Base-by-base conservation (phyloP, 768 basidiomycete genomes). In the Chalciporus sphaerocephalus region DNA sequence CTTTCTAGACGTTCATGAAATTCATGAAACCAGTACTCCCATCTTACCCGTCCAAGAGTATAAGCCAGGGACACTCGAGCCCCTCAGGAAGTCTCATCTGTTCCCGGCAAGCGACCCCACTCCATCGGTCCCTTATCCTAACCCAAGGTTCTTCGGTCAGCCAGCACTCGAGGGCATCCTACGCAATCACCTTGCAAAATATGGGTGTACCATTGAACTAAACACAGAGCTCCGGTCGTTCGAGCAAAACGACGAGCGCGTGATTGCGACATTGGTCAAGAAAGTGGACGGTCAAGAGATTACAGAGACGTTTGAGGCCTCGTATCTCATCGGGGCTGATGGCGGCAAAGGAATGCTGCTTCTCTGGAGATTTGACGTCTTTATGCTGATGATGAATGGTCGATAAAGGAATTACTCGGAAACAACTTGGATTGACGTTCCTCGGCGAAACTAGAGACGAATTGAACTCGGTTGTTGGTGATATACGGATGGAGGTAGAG, bases 191-290 rank as follows among this genome's bases (percentile, higher is more conserved):
- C 46, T 62, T 16, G 53, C 53, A 23, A 56, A 55, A 7, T 46
- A 54, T 6, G 53, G 50, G 0, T 66, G 64, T 39, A 35, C 30
- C 12, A 64, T 78, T 12, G 75, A 80, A 48, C 43, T 70, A 15
- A 70, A 69, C 13, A 73, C 72, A 1, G 73, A 74, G 44, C 66
- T 80, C 7, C 32, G 55, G 15, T 70, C 71, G 0, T 71, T 80
- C 35, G 59, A 67, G 40, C 71, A 78, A 44, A 50, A 53, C 8
- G 57, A 60, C 2, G 62, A 67, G 24, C 48, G 49, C 23, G 71
- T 78, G 6, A 50, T 59, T 10, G 75, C 69, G 6, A 63, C 64
- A 11, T 46, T 78, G 5, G 27, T 65, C 21, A 59, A 63, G 44
- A 53, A 10, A 15, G 40, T 28, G n/a, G 51, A 60, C 2, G 66